Evolutionary conservation across 345 rosid genomes (phyloP).

Genomic region (Corchorus olitorius): DNA sequence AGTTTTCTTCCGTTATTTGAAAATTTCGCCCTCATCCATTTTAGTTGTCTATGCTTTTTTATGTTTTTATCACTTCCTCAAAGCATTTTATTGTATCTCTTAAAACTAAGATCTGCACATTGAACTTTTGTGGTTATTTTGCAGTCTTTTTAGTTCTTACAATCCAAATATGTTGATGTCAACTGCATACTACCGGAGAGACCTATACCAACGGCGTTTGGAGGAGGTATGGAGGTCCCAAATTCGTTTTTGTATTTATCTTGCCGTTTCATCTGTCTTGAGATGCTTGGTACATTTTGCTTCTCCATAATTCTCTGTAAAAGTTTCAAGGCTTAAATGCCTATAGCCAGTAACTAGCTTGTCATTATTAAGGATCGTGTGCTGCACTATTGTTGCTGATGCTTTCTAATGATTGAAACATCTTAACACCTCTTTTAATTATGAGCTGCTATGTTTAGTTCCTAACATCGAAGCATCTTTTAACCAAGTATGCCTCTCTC

Average conservation of each 20-base stretch:
- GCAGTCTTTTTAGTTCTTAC: conserved; percentile 86
- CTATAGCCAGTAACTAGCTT: not conserved
- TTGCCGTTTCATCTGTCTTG: not conserved
- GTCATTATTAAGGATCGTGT: not conserved
- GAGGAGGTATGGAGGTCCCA: conserved; percentile 46
- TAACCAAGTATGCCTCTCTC: not conserved
- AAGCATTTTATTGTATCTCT: conserved; percentile 6
- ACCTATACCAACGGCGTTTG: conserved; percentile 63
- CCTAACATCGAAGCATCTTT: not conserved
- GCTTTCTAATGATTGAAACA: not conserved
- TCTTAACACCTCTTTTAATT: not conserved
- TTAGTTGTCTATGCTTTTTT: not conserved
- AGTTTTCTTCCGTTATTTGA: not conserved
- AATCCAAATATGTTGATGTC: conserved; percentile 79
- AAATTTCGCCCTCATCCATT: not conserved
- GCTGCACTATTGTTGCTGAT: not conserved
- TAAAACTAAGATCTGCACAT: conserved; percentile 4
- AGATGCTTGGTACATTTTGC: not conserved
- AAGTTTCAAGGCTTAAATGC: not conserved
- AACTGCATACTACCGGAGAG: conserved; percentile 81
- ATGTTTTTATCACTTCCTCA: not conserved
- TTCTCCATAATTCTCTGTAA: not conserved
- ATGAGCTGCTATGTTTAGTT: not conserved
- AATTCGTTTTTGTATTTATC: not conserved
- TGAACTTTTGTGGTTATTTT: conserved; percentile 24